Evolutionary conservation across 352 stramenopile genomes (phyloP).

Genomic region (Globisporangium spiculum): DNA sequence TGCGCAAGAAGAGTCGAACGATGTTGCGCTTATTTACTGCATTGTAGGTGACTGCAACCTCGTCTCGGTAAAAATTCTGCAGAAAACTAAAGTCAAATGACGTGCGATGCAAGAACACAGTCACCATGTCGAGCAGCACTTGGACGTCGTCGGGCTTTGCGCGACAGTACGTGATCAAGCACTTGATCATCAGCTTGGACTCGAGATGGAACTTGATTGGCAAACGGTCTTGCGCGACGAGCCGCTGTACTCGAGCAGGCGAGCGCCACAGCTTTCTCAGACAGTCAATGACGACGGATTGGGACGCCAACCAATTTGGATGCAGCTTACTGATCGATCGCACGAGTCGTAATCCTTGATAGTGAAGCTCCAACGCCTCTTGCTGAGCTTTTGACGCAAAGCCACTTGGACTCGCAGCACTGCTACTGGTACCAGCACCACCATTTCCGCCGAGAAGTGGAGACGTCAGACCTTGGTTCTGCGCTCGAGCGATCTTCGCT

Average conservation of each 20-base stretch:
- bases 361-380: conserved; percentile 92
- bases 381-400: conserved; percentile 80
- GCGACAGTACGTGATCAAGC: conserved; percentile 93
- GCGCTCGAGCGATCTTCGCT: conserved; percentile 79
- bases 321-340: conserved; percentile 90
- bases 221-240: conserved; percentile 69
- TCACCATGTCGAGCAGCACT: conserved; percentile 95
- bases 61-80: conserved; percentile 83
- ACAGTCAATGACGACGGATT: conserved; percentile 89
- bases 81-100: conserved; percentile 95
- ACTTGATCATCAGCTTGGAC: conserved; percentile 93
- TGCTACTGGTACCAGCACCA: conserved; percentile 14
- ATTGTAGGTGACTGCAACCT: conserved; percentile 71
- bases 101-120: conserved; percentile 92
- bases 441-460: conserved; percentile 26
- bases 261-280: conserved; percentile 95
- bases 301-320: conserved; percentile 81
- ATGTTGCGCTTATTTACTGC: conserved; percentile 78
- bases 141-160: conserved; percentile 93
- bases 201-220: conserved; percentile 94
- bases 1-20: conserved; percentile 88
- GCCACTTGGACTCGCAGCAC: conserved; percentile 19
- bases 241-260: conserved; percentile 69
- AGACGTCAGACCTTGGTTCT: conserved; percentile 51
- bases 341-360: conserved; percentile 93